Percentiles rank a stretch among this genome's conserved stretches.
Evolutionary conservation across 306 rosid species (phyloP).

Genomic region (Carpinus viminea): DNA sequence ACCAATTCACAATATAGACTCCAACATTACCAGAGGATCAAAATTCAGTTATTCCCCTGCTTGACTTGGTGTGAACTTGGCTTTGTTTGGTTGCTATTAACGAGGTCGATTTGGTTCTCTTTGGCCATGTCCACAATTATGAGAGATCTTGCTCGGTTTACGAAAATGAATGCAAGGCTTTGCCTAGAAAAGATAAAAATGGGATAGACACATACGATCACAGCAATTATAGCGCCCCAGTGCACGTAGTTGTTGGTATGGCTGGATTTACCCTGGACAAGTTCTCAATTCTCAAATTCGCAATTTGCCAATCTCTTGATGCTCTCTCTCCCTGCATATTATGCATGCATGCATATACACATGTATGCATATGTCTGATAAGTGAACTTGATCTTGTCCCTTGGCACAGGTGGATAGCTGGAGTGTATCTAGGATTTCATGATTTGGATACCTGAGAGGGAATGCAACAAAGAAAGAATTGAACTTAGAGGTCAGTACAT

Average conservation of each 20-base stretch:
- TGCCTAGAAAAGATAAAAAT: constrained; percentile 55
- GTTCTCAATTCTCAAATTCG: no score
- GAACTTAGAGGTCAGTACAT: constrained; percentile 56
- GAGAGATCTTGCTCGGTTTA: constrained; percentile 78
- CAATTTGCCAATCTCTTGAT: no score
- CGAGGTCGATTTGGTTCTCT: constrained; percentile 78
- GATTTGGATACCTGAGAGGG: constrained; percentile 67
- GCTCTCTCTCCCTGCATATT: neutral
- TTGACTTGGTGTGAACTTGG: neutral
- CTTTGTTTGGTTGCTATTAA: neutral
- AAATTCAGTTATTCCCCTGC: neutral
- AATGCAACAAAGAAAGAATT: constrained; percentile 56
- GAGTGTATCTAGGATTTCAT: constrained; percentile 59
- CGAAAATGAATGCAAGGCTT: constrained; percentile 43
- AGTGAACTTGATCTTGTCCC: no score
- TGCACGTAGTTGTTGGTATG: constrained; percentile 79
- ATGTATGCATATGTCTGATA: neutral
- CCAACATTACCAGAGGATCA: no score
- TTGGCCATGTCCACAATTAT: constrained; percentile 84
- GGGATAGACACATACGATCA: constrained; percentile 69
- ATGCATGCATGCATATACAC: neutral
- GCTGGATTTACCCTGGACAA: constrained; percentile 74
- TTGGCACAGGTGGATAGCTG: constrained; percentile 41
- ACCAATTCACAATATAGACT: no score
- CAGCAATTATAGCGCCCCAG: constrained; percentile 70